phyloP scores from a whole-genome alignment of 768 basidiomycete species.

The Holtermannia corniformis region DNA sequence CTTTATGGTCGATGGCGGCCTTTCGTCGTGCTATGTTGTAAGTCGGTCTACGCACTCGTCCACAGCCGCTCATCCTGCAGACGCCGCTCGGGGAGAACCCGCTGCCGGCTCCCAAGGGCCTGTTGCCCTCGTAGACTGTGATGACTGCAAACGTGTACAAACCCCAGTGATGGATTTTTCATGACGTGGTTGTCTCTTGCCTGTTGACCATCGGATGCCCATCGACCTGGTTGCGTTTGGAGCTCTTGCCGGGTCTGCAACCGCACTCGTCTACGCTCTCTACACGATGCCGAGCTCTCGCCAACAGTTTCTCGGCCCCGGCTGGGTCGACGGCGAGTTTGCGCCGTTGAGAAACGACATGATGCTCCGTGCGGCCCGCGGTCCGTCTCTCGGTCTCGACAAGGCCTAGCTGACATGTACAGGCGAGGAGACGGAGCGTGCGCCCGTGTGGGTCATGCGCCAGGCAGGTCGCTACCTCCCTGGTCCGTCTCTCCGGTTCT shows the following conservation, averaged over 20 bases:
- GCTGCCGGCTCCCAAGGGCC: constrained; percentile 14
- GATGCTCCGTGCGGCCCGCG: constrained; percentile 74
- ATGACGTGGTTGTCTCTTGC: neutral
- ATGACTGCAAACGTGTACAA: neutral
- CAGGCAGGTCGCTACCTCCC: constrained; percentile 94
- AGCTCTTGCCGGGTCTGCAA: neutral
- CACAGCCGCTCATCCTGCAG: constrained; percentile 1
- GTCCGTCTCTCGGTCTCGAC: constrained; percentile 45
- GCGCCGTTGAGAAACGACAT: constrained; percentile 66
- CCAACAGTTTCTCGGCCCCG: neutral
- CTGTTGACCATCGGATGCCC: neutral
- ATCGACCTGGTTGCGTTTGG: neutral
- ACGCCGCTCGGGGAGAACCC: constrained; percentile 14
- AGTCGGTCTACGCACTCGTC: constrained; percentile 13
- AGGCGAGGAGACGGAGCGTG: constrained; percentile 79
- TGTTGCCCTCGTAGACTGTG: constrained; percentile 3
- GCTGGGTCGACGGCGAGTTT: constrained; percentile 22
- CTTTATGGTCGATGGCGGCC: constrained; percentile 91
- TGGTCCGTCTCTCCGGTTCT: constrained; percentile 40
- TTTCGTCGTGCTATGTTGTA: constrained; percentile 77
- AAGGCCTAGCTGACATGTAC: constrained; percentile 1
- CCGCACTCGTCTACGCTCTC: no score
- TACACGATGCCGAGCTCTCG: neutral
- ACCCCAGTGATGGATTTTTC: neutral
- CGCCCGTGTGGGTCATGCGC: constrained; percentile 98